Evolutionary conservation across 352 stramenopile genomes (phyloP), one percentile per base, ranked within the genome.

Genomic region (Pythium brachiatum): DNA sequence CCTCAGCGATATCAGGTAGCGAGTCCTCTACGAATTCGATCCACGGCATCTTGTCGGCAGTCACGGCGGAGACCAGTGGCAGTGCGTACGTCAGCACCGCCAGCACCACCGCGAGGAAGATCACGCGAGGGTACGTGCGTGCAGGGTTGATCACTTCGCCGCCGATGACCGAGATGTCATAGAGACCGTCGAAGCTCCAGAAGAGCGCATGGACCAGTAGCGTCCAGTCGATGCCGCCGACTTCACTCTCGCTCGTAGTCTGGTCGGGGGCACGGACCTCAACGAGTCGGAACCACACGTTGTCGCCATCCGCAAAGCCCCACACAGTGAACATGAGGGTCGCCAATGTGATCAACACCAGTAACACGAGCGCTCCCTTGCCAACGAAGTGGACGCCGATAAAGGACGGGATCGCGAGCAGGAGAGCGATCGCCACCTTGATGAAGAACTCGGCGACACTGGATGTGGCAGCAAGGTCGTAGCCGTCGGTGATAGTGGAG

Each of bases 151-250:
- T 64, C 27, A 97, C 85, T 62, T 97, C 85, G 13, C 75, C 89
- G 8, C 87, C 88, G 68, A 96, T 95, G 1, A 74, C 78, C n/a
- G 83, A 90, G 0, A 78, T 83, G 21, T 67, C 69, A 64, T 97
- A 89, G 68, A 96, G 97, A 20, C 79, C 90, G 60, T 97, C 97
- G 26, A 96, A 85, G 75, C 94, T 97, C 94, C 94, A 98, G 67
- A 96, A 97, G n/a, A 98, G 68, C 55, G 95, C 95, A 66, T 96
- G 97, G 20, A 96, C 53, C 34, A 90, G 89, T 7, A 79, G 73
- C 34, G 21, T n/a, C 53, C 53, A 60, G 39, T 60, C 53, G 20
- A 60, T 52, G 26, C 53, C 53, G 23, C 25, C 39, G 38, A 9
- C 13, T 8, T 29, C 15, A n/a, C 23, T 48, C 16, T 52, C 47